phyloP scores from a whole-genome alignment of 495 filamentous ascomycete species.

The Filosporella fistucella region DNA sequence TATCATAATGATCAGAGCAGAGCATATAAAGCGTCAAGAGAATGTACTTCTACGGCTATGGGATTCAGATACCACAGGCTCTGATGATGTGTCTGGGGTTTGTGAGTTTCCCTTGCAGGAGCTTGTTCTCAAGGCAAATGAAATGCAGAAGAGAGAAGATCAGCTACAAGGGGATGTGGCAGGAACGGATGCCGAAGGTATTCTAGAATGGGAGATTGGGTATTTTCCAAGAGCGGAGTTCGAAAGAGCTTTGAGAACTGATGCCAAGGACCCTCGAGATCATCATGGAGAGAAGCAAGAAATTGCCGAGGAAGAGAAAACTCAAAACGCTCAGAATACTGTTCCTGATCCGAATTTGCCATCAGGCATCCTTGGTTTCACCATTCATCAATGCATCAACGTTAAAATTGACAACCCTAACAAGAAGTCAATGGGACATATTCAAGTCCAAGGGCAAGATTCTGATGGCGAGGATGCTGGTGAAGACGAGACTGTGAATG shows the following conservation, averaged over 20 bases:
- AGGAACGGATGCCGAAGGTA: conserved; percentile 11
- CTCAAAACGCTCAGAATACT: conserved; percentile 6
- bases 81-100: conserved; percentile 9
- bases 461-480: conserved; percentile 8
- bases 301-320: conserved; percentile 4
- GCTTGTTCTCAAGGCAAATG: conserved; percentile 5
- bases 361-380: conserved; percentile 3
- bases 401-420: conserved; percentile 4
- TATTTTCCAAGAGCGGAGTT: conserved; percentile 10
- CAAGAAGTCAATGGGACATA: conserved; percentile 10
- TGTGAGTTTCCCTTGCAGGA: conserved; percentile 10
- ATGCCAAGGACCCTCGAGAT: conserved; percentile 7
- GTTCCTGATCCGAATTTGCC: conserved; percentile 7
- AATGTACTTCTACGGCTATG: conserved; percentile 8
- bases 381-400: conserved; percentile 12
- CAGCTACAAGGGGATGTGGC: conserved; percentile 9
- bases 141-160: conserved; percentile 12
- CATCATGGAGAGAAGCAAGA: conserved; percentile 6
- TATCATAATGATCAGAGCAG: conserved; percentile 8
- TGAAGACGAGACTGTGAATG: conserved; percentile 1
- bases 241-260: conserved; percentile 2
- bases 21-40: conserved; percentile 11
- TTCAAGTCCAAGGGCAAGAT: conserved; percentile 2
- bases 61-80: conserved; percentile 9
- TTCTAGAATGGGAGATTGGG: conserved; percentile 11